Percentiles rank a stretch among this genome's conserved stretches.
Evolutionary conservation across 2,329 filamentous ascomycete species (phyloP).

Genomic region (Fusarium pilosicola): DNA sequence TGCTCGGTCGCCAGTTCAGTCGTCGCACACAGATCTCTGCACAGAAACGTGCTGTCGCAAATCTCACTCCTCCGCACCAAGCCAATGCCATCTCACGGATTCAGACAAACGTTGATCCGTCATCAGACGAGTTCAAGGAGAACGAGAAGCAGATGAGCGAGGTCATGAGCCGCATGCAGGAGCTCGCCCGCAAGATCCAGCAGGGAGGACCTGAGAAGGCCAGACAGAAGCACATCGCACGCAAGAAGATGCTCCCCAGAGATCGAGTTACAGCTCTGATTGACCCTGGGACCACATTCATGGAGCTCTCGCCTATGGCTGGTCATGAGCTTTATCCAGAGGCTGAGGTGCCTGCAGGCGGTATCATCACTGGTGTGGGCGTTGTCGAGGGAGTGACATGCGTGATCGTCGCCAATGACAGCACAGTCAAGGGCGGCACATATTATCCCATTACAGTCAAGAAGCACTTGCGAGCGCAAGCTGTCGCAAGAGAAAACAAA

Average conservation of each 20-base stretch:
- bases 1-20: conserved; percentile 47
- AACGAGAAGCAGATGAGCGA: conserved; percentile 83
- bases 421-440: conserved; percentile 95
- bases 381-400: conserved; percentile 91
- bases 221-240: conserved; percentile 83
- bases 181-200: conserved; percentile 76
- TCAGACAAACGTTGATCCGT: conserved; percentile 78
- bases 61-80: conserved; percentile 83
- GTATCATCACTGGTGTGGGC: conserved; percentile 92
- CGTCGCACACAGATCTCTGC: conserved; percentile 48
- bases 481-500: conserved; percentile 88
- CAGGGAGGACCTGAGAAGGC: conserved; percentile 84
- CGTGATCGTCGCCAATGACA: conserved; percentile 94
- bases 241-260: conserved; percentile 93
- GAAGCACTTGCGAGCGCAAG: conserved; percentile 93
- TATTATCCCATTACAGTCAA: conserved; percentile 98
- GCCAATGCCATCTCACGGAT: conserved; percentile 84
- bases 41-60: conserved; percentile 66
- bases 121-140: conserved; percentile 81
- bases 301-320: conserved; percentile 93
- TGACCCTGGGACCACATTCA: conserved; percentile 88
- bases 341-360: conserved; percentile 87
- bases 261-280: conserved; percentile 89
- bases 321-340: conserved; percentile 86
- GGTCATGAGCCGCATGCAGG: conserved; percentile 73